phyloP scores from a whole-genome alignment of 345 rosid species.

The Luvunga scandens region DNA sequence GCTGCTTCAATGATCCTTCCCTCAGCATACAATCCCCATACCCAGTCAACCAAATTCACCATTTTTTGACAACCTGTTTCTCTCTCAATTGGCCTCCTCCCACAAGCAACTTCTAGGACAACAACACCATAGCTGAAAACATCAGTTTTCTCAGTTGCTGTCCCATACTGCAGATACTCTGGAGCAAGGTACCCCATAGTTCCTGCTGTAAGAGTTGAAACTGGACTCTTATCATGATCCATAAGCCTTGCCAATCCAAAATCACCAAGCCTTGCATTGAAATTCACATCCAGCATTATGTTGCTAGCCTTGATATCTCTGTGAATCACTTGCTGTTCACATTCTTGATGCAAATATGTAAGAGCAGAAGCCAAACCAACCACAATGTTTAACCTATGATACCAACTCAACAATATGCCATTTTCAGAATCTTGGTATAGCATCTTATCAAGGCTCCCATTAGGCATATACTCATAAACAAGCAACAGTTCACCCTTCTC shows the following conservation, averaged over 20 bases:
- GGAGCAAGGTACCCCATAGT: constrained; percentile 99
- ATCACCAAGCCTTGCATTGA: constrained; percentile 87
- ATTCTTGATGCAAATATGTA: constrained; percentile 83
- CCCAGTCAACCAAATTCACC: constrained; percentile 93
- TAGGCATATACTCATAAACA: constrained; percentile 91
- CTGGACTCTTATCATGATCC: constrained; percentile 92
- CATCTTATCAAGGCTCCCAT: constrained; percentile 82
- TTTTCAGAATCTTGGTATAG: constrained; percentile 58
- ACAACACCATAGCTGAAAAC: constrained; percentile 90
- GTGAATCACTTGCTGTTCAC: constrained; percentile 93
- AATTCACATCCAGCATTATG: constrained; percentile 79
- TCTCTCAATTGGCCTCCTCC: constrained; percentile 87
- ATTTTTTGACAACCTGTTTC: constrained; percentile 56
- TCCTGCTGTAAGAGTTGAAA: constrained; percentile 91
- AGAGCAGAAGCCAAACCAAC: constrained; percentile 81
- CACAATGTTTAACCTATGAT: constrained; percentile 63
- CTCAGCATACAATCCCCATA: constrained; percentile 68
- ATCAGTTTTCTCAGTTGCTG: constrained; percentile 87
- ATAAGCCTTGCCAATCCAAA: constrained; percentile 92
- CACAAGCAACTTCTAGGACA: constrained; percentile 84
- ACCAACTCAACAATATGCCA: constrained; percentile 56
- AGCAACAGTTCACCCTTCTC: constrained; percentile 85
- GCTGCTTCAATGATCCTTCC: constrained; percentile 78
- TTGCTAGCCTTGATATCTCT: constrained; percentile 90
- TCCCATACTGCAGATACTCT: constrained; percentile 91